Base-by-base conservation (phyloP, 345 rosid species). In the Punica granatum region DNA sequence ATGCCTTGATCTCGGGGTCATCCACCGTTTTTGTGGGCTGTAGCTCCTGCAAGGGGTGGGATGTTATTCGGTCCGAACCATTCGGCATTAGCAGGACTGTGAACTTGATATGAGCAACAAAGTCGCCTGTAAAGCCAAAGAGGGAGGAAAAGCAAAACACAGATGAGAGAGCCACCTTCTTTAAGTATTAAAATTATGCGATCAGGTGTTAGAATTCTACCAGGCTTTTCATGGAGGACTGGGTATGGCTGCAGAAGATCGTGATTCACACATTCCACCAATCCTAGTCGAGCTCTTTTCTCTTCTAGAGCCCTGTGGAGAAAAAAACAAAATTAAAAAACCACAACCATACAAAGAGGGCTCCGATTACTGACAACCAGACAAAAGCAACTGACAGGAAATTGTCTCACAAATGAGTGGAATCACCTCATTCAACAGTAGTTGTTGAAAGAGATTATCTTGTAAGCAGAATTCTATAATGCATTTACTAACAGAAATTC, bases 211-310 rank as follows among this genome's bases (percentile, higher is more conserved):
- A 11, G 31, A 65, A 67, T 34, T 12, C 25, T 82, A 92, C 99
- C 99, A 63, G 98, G 86, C 69, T 90, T 95, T 83, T 95, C 99
- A 48, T 92, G 88, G 60, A 95, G 97, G 31, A 92, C 98, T 59
- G 98, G 99, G 69, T 92, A 95, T 65, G 98, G 94, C 74, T 95
- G 98, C 78, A 95, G 69, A 60, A 85, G 97, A 1, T 91, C 99
- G 33, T 95, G 99, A 77, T 88, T 95, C 72, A 95, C 92, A 69
- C 99, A 95, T 82, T 95, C 99, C 13, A 92, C 90, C 56, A 95
- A 82, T 65, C 98, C 98, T 54, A 95, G 80, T 49, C 98, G 82
- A 42, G 96, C 99, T 76, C 96, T 84, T 74, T 95, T 95, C 86
- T 95, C 99, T 80, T 95, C 99, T 62, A 95, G 76, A 16, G 97